phyloP scores from a whole-genome alignment of 371 early-diverging fungal species.

The Quaeritorhiza haematococci region DNA sequence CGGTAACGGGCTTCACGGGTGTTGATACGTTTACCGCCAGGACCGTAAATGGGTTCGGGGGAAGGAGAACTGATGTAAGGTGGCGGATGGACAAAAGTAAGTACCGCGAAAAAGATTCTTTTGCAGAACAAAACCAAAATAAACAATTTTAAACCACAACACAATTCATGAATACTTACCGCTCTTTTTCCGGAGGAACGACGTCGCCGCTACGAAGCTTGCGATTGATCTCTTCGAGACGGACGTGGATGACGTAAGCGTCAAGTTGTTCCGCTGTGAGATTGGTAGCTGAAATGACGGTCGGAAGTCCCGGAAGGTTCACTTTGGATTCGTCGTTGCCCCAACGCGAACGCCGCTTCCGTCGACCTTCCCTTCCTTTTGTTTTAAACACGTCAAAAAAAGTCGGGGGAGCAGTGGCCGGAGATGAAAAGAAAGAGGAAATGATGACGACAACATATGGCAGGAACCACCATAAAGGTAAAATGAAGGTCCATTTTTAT shows the following conservation, averaged over 20 bases:
- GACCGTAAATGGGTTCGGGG: slow-evolving; percentile 86
- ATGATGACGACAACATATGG: no score
- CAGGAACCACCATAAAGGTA: no score
- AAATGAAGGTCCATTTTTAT: no score
- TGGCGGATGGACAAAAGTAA: background rate
- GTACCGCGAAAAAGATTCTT: background rate
- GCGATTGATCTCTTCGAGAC: slow-evolving; percentile 84
- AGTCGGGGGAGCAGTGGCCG: no score
- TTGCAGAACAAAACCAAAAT: background rate
- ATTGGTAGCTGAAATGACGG: slow-evolving; percentile 70
- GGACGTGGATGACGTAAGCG: slow-evolving; percentile 74
- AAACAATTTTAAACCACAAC: background rate
- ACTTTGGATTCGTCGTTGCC: slow-evolving; percentile 69
- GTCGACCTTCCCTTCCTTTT: no score
- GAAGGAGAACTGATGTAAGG: slow-evolving; percentile 71
- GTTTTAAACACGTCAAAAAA: no score
- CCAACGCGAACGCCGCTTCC: slow-evolving; percentile 59
- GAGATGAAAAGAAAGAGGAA: no score
- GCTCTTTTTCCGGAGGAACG: slow-evolving; percentile 67
- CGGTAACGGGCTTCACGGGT: slow-evolving; percentile 89
- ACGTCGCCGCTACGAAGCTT: slow-evolving; percentile 76
- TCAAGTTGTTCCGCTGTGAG: slow-evolving; percentile 76
- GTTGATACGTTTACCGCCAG: slow-evolving; percentile 90
- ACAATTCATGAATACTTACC: slow-evolving; percentile 33
- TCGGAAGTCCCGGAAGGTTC: slow-evolving; percentile 73